These are phyloP conservation scores for Pyronema domesticum DNA, from an alignment of 495 filamentous ascomycete species.

Conservation along the genomic window DNA sequence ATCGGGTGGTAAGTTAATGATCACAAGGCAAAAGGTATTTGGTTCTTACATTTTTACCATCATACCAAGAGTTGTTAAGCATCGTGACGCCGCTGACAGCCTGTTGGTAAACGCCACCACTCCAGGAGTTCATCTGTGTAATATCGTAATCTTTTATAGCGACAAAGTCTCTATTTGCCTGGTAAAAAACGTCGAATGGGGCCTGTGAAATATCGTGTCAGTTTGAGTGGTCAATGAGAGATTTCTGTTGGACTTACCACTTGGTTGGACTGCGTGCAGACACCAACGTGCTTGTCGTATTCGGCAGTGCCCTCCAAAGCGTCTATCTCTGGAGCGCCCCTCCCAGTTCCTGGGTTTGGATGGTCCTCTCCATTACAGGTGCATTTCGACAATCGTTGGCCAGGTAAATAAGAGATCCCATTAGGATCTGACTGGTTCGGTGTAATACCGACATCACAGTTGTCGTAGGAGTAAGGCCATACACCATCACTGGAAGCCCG, in stretches of 20 bases:
- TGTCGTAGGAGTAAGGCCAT: conserved; percentile 68
- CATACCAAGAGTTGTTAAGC: conserved; percentile 63
- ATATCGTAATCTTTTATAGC: conserved; percentile 42
- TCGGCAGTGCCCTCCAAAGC: conserved; percentile 53
- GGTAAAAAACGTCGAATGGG: conserved; percentile 31
- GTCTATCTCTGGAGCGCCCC: conserved; percentile 64
- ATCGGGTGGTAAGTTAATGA: not conserved
- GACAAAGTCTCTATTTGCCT: conserved; percentile 48
- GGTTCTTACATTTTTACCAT: conserved; percentile 33
- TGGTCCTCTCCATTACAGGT: conserved; percentile 53
- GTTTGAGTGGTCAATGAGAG: not conserved
- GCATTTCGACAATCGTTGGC: conserved; percentile 55
- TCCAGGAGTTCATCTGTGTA: conserved; percentile 46
- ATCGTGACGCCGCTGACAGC: conserved; percentile 47
- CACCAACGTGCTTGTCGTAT: conserved; percentile 39
- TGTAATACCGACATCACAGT: conserved; percentile 60
- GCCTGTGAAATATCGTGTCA: conserved; percentile 7
- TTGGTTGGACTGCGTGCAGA: conserved; percentile 55
- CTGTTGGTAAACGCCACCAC: conserved; percentile 57
- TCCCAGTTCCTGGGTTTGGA: conserved; percentile 48
- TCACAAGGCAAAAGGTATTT: not conserved
- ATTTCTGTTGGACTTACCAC: conserved; percentile 31
- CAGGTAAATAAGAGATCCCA: conserved; percentile 51
- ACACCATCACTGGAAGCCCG: conserved; percentile 51
- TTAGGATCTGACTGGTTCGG: conserved; percentile 54